phyloP scores from a whole-genome alignment of 768 basidiomycete genomes.

The Auriculariales sp. region DNA sequence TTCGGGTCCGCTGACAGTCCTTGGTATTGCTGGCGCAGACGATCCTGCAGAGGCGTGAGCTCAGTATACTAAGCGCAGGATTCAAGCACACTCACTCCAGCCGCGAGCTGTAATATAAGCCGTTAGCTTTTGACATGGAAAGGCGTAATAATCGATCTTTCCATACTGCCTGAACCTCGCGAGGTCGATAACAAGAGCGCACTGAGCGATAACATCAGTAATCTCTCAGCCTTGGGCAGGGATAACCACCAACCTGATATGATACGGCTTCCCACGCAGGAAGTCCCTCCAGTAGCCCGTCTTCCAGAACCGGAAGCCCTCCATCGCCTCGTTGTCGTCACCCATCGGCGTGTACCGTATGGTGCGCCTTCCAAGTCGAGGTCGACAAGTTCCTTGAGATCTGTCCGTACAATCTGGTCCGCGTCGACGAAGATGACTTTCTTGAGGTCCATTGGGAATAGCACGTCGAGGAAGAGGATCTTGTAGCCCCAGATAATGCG shows the following conservation, averaged over 20 bases:
- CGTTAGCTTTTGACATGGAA: no score
- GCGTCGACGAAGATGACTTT: slow-evolving; percentile 99
- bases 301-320: slow-evolving; percentile 98
- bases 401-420: slow-evolving; percentile 93
- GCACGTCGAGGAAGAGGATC: slow-evolving; percentile 95
- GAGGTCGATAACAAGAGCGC: slow-evolving; percentile 90
- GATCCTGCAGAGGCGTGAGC: slow-evolving; percentile 37
- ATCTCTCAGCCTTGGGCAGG: neutral
- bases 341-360: slow-evolving; percentile 99
- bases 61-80: neutral
- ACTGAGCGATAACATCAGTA: slow-evolving; percentile 27
- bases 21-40: slow-evolving; percentile 85
- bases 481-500: slow-evolving; percentile 99
- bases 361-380: slow-evolving; percentile 85
- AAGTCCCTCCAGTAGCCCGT: slow-evolving; percentile 91
- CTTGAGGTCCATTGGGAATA: slow-evolving; percentile 98
- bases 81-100: slow-evolving; percentile 28
- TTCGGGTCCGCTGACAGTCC: slow-evolving; percentile 86
- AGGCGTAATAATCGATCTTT: slow-evolving; percentile 15
- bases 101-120: slow-evolving; percentile 28
- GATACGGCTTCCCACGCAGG: slow-evolving; percentile 72
- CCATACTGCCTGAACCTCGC: slow-evolving; percentile 75
- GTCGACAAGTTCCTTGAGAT: slow-evolving; percentile 88
- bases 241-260: slow-evolving; percentile 59
- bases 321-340: slow-evolving; percentile 86